Conservation (phyloP, 306 rosid species). For the Quercus variabilis region DNA sequence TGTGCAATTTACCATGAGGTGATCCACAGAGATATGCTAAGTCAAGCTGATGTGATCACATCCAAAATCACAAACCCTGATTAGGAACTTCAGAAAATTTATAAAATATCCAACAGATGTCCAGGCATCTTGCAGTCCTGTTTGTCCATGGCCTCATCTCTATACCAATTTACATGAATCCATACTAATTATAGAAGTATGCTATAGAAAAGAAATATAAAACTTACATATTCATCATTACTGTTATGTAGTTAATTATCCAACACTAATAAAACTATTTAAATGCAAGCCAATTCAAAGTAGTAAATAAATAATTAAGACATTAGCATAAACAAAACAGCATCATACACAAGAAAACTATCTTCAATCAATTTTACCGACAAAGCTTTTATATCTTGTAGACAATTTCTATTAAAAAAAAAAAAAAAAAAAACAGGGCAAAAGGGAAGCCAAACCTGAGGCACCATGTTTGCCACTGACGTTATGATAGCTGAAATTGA, state of each 20-base stretch:
- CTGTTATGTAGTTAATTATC: too few species aligned
- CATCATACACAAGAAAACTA: not conserved
- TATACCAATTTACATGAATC: not conserved
- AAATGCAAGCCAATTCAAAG: not conserved
- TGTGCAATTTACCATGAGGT: too few species aligned
- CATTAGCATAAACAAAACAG: not conserved
- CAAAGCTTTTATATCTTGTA: not conserved
- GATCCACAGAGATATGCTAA: not conserved
- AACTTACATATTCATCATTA: too few species aligned
- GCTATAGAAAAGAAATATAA: too few species aligned
- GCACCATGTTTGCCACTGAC: slow-evolving; percentile 79
- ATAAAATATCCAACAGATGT: not conserved
- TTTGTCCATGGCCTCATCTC: not conserved
- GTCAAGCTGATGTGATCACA: not conserved
- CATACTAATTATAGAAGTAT: too few species aligned
- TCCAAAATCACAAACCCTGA: not conserved
- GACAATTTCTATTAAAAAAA: not conserved
- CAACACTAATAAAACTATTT: too few species aligned
- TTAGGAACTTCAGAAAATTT: not conserved
- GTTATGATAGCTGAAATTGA: slow-evolving; percentile 79
- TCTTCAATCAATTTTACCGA: not conserved
- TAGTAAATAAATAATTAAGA: not conserved
- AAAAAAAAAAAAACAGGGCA: not conserved
- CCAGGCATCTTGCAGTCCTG: not conserved
- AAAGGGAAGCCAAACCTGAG: slow-evolving; percentile 67